Percentiles rank a stretch among this genome's conserved stretches.
These are phyloP conservation scores for Mycena vitilis DNA, from an alignment of 768 basidiomycete genomes.

Conservation along the genomic window DNA sequence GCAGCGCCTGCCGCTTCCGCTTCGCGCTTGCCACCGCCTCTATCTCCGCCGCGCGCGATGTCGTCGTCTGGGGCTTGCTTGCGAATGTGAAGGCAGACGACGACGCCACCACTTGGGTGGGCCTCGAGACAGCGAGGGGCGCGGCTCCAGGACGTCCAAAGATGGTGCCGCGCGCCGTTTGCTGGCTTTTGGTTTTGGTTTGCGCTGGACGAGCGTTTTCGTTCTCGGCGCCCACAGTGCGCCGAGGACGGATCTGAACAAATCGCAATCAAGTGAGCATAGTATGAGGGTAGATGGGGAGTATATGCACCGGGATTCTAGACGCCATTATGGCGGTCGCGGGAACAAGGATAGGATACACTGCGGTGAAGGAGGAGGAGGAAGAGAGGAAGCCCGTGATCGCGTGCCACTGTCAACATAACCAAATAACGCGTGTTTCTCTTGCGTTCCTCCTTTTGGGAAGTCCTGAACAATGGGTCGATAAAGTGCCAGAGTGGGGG, in stretches of 20 bases:
- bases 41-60: neutral
- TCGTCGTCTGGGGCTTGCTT: too few species aligned
- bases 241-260: slow-evolving; percentile 30
- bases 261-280: too few species aligned
- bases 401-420: slow-evolving; percentile 14
- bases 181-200: slow-evolving; percentile 12
- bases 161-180: too few species aligned
- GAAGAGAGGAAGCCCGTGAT: slow-evolving; percentile 10
- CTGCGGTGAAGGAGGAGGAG: slow-evolving; percentile 6
- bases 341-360: neutral
- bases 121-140: neutral
- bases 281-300: too few species aligned
- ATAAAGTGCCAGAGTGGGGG: too few species aligned
- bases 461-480: too few species aligned
- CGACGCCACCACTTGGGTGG: slow-evolving; percentile 7
- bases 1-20: slow-evolving; percentile 33
- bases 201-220: slow-evolving; percentile 20
- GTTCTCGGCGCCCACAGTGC: slow-evolving; percentile 32
- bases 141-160: neutral
- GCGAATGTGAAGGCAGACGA: neutral
- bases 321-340: slow-evolving; percentile 25
- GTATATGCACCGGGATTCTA: slow-evolving; percentile 26
- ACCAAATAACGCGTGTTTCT: slow-evolving; percentile 6
- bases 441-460: too few species aligned
- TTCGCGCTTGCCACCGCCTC: slow-evolving; percentile 28